phyloP scores from a whole-genome alignment of 106 monocot genomes.

The Apostasia ramifera region DNA sequence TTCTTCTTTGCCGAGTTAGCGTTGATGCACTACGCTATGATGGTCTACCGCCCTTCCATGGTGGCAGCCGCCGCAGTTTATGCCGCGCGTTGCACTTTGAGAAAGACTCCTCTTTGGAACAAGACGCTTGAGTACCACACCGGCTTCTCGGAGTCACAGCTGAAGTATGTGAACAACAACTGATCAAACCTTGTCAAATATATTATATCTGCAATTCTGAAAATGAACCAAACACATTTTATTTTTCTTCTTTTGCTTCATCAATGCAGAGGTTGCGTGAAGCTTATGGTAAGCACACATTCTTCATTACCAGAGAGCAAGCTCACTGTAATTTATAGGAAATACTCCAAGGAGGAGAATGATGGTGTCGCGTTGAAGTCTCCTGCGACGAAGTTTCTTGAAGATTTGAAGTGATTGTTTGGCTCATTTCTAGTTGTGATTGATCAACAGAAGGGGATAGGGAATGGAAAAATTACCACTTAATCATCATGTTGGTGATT shows the following conservation, averaged over 20 bases:
- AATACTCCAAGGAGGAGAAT: constrained; percentile 12
- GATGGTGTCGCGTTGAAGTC: constrained; percentile 23
- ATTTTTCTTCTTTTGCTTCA: neutral
- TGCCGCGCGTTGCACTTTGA: constrained; percentile 32
- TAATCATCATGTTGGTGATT: no score
- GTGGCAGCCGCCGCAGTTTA: constrained; percentile 36
- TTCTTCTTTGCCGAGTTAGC: constrained; percentile 38
- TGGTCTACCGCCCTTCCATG: constrained; percentile 20
- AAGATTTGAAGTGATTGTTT: neutral
- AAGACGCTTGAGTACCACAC: constrained; percentile 29
- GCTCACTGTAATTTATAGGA: constrained; percentile 18
- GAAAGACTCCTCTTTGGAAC: constrained; percentile 31
- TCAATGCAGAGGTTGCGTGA: constrained; percentile 19
- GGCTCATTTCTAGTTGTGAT: no score
- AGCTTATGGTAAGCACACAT: constrained; percentile 16
- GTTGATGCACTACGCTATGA: constrained; percentile 27
- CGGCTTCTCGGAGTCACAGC: constrained; percentile 24
- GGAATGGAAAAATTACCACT: no score
- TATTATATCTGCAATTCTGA: neutral
- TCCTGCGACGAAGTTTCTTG: constrained; percentile 5
- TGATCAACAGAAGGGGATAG: no score
- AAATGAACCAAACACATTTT: neutral
- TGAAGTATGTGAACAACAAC: constrained; percentile 13
- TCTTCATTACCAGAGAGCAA: constrained; percentile 15
- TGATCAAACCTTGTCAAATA: neutral